These are phyloP conservation scores for Tolypocladium ovalisporum DNA, from an alignment of 2,329 filamentous ascomycete genomes.

Conservation along the genomic window DNA sequence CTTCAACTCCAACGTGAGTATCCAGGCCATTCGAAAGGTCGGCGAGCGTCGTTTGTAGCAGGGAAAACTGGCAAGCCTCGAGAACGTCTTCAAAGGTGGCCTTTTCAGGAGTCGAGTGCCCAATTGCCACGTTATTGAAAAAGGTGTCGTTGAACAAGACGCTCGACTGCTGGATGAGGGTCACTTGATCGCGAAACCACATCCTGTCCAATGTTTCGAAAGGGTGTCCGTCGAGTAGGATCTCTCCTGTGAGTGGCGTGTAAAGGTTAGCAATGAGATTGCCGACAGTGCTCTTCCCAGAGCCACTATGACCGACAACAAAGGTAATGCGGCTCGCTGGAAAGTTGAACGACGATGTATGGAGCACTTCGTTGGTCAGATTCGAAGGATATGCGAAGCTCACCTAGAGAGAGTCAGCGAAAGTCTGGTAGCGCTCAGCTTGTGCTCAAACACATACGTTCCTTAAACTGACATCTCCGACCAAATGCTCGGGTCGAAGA, in stretches of 20 bases:
- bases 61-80: conserved; percentile 52
- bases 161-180: conserved; percentile 72
- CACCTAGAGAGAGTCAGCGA: conserved; percentile 37
- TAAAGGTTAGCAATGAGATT: conserved; percentile 76
- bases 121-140: conserved; percentile 67
- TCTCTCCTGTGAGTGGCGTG: conserved; percentile 48
- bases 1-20: conserved; percentile 61
- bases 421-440: not conserved
- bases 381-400: conserved; percentile 73
- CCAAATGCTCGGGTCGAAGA: conserved; percentile 31
- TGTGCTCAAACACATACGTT: conserved; percentile 39
- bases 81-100: conserved; percentile 46
- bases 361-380: conserved; percentile 46
- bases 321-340: conserved; percentile 64
- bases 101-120: conserved; percentile 36
- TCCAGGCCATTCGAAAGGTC: conserved; percentile 59
- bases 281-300: conserved; percentile 81
- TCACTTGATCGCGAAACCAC: conserved; percentile 72
- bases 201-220: conserved; percentile 50
- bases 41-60: conserved; percentile 57
- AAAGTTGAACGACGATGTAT: conserved; percentile 56
- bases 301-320: conserved; percentile 77
- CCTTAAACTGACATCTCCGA: conserved; percentile 58
- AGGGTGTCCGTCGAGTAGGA: conserved; percentile 56
- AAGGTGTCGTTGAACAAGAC: conserved; percentile 75